Evolutionary conservation across 495 filamentous ascomycete genomes (phyloP).

Genomic region (Hyaloscypha bicolor): DNA sequence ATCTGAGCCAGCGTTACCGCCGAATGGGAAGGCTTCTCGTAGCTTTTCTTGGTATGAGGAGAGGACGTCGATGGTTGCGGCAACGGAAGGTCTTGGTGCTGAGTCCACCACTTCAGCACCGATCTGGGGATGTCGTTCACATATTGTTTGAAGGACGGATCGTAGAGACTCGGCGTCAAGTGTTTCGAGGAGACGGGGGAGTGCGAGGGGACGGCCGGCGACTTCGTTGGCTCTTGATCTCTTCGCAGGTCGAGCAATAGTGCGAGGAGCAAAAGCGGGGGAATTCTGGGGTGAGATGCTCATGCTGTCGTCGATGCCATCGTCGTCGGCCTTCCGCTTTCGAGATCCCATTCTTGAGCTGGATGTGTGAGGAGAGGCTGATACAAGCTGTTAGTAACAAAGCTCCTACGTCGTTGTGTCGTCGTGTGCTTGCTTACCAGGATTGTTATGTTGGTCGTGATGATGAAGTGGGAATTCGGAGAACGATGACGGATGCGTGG

Average conservation of each 20-base stretch:
- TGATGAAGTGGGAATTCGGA: slow-evolving; percentile 72
- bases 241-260: slow-evolving; percentile 63
- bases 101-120: slow-evolving; percentile 80
- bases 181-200: slow-evolving; percentile 87
- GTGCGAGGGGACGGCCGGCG: slow-evolving; percentile 74
- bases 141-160: slow-evolving; percentile 80
- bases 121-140: slow-evolving; percentile 82
- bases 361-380: slow-evolving; percentile 56
- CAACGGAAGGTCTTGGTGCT: slow-evolving; percentile 81
- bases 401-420: slow-evolving; percentile 17
- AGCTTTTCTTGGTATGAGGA: slow-evolving; percentile 77
- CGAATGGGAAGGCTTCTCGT: slow-evolving; percentile 82
- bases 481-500: slow-evolving; percentile 64
- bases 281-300: slow-evolving; percentile 81
- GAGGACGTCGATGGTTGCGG: slow-evolving; percentile 77
- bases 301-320: slow-evolving; percentile 79
- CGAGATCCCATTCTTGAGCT: slow-evolving; percentile 55
- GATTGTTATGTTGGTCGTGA: slow-evolving; percentile 70
- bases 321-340: slow-evolving; percentile 91
- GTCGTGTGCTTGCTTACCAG: slow-evolving; percentile 55
- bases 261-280: slow-evolving; percentile 67
- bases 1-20: slow-evolving; percentile 78
- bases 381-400: slow-evolving; percentile 36
- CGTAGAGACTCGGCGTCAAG: slow-evolving; percentile 82
- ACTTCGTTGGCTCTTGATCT: slow-evolving; percentile 65